These are phyloP conservation scores for Lyophyllum atratum DNA, from an alignment of 768 basidiomycete species.

Conservation along the genomic window DNA sequence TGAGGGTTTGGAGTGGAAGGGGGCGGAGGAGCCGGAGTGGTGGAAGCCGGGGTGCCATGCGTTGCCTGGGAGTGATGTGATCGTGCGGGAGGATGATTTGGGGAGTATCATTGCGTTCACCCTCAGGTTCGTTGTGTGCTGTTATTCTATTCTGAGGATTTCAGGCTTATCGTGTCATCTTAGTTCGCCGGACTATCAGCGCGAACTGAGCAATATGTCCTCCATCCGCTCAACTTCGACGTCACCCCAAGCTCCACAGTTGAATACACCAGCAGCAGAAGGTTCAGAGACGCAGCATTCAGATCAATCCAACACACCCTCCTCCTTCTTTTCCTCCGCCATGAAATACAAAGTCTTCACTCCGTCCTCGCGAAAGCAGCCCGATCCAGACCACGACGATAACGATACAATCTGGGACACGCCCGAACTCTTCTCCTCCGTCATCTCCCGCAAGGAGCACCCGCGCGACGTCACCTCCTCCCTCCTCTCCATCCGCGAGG, in stretches of 20 bases:
- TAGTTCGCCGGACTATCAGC: conserved; percentile 63
- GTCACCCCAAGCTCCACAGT: background rate
- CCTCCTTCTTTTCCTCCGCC: conserved; percentile 52
- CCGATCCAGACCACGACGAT: conserved; percentile 61
- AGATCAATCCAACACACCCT: conserved; percentile 30
- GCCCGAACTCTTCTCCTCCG: conserved; percentile 59
- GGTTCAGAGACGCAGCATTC: background rate
- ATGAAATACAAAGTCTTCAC: conserved; percentile 53
- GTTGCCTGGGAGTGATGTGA: conserved; percentile 64
- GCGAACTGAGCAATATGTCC: conserved; percentile 44
- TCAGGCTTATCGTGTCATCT: conserved; percentile 4
- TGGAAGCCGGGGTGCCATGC: conserved; percentile 63
- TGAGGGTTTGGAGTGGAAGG: conserved; percentile 17
- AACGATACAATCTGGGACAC: conserved; percentile 55
- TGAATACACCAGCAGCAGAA: background rate
- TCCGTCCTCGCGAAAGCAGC: conserved; percentile 37
- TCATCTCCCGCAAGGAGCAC: conserved; percentile 64
- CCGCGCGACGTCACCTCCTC: conserved; percentile 55
- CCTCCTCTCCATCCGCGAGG: conserved; percentile 60
- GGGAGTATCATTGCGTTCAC: conserved; percentile 81
- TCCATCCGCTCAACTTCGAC: conserved; percentile 21
- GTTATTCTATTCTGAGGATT: background rate
- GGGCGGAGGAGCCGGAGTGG: conserved; percentile 59
- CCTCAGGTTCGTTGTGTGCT: conserved; percentile 48
- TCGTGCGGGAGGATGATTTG: conserved; percentile 73